Evolutionary conservation across 768 basidiomycete genomes (phyloP), one percentile per base, ranked within the genome.

Genomic region (Amanita jacksonii): DNA sequence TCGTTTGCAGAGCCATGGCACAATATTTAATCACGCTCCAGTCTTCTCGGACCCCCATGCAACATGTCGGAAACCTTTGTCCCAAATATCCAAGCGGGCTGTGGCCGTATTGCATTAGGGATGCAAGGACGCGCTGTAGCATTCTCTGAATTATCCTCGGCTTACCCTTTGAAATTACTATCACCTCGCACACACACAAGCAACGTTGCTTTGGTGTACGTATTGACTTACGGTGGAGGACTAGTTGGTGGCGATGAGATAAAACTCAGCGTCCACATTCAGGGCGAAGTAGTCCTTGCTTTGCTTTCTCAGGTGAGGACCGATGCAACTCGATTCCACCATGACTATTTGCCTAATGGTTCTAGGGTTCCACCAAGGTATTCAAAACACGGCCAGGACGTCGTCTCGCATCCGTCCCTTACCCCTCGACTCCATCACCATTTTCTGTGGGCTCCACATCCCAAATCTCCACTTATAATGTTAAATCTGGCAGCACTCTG

Each of bases 361-460:
- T 35, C 28, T 52, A 92, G 90, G 88, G 90, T 24, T 88, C 85
- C 3, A 98, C 93, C 8, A 98, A 98, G 60, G 85, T 98, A 15
- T 98, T 94, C 70, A 93, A 91, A 62, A 66, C 70, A 15, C 77
- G 91, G 18, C 61, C 69, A 6, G 79, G 76, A n/a, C 68, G 70
- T 47, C 70, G 79, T 28, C 66, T 71, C 22, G 76, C 82, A 20
- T 65, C 69, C 35, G 61, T 63, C 28, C 47, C 54, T 36, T 37
- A 28, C 18, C 31, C 46, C 4, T 4, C 4, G 3, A 24, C 3
- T 15, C 4, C 32, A 9, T 16, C 45, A 28, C 28, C 41, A 23
- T 16, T 40, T 30, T 36, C 38, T 37, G 50, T 12, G 12, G 12
- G 12, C 27, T 12, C 61, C 38, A 92, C 87, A 5, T 67, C 61